A percentile compares a stretch with the other conserved stretches of the same genome.
These are phyloP conservation scores for Neonothopanus nambi DNA, from an alignment of 1,284 basidiomycete species.

Conservation along the genomic window DNA sequence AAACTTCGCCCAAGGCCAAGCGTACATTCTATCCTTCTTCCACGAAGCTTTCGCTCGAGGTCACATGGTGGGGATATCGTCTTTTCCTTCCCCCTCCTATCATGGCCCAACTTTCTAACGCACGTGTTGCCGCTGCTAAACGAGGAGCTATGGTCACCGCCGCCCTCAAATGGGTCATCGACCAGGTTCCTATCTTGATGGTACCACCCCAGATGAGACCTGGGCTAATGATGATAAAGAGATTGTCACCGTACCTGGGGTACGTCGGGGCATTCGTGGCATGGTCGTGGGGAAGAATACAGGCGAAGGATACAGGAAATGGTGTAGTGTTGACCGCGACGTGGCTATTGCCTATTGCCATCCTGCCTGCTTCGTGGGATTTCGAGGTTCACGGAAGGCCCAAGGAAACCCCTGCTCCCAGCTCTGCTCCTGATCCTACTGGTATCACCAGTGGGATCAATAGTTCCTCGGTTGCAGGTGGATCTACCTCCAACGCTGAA, in stretches of 20 bases:
- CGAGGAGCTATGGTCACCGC: constrained; percentile 72
- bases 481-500: no score
- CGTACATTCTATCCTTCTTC: constrained; percentile 71
- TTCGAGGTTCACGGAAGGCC: constrained; percentile 21
- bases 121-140: constrained; percentile 64
- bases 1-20: constrained; percentile 15
- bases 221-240: constrained; percentile 54
- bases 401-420: no score
- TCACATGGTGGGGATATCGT: constrained; percentile 81
- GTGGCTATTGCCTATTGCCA: constrained; percentile 73
- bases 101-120: constrained; percentile 60
- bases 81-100: constrained; percentile 74
- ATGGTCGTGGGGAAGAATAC: constrained; percentile 77
- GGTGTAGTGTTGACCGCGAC: constrained; percentile 75
- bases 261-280: constrained; percentile 78
- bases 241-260: constrained; percentile 62
- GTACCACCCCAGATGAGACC: constrained; percentile 62
- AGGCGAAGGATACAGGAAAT: constrained; percentile 65
- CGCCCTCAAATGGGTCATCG: constrained; percentile 69
- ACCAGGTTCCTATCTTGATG: constrained; percentile 57
- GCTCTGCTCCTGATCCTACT: no score
- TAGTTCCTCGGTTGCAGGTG: no score
- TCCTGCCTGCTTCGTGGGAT: constrained; percentile 70
- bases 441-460: no score
- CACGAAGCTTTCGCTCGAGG: constrained; percentile 67